Base-by-base conservation (phyloP, 208 protist species). In the Tritrichomonas foetus region DNA sequence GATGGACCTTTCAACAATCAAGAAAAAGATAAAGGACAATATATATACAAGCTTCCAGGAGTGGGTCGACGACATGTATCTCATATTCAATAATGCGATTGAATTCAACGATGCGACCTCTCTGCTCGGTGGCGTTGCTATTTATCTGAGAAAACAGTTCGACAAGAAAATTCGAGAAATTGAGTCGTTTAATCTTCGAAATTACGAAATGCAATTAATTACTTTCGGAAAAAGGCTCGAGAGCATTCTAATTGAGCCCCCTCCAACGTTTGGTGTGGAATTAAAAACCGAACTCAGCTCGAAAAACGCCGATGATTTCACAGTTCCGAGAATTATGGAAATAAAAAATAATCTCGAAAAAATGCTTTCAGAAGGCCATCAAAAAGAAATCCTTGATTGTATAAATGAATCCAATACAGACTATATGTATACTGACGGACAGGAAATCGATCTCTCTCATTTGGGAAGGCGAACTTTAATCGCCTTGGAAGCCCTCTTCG, bases 31-130 rank as follows among this genome's bases (percentile, higher is more conserved):
- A 8, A 89, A 89, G 1, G 47, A 89, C 44, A 89, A 47, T 2
- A 20, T 39, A n/a, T 89, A 89, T 57, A 33, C 41, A 20, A 27
- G 47, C 44, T 57, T 55, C 57, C 78, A 89, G 39, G 41, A 44
- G 5, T 89, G 78, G 78, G 47, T 57, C 16, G 41, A 89, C 33
- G 78, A 89, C 57, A 89, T 89, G 78, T 41, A 89, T 89, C 44
- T 89, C 3, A 89, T 89, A 27, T 89, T 44, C 13, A n/a, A 89
- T 89, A 89, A 89, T 57, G 78, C 78, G 20, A 47, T 89, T 0
- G 27, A 39, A 39, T 89, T 89, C 36, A 89, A 89, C 30, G 13
- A 44, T 39, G 78, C 41, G 5, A 47, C 25, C 57, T 57, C 47
- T 36, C 14, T 89, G 0, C 33, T 89, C 30, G 78, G 78, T 39